A percentile compares a stretch with the other conserved stretches of the same genome.
Conservation (phyloP, 2,329 filamentous ascomycete species). For the Hyphodiscus sp. region DNA sequence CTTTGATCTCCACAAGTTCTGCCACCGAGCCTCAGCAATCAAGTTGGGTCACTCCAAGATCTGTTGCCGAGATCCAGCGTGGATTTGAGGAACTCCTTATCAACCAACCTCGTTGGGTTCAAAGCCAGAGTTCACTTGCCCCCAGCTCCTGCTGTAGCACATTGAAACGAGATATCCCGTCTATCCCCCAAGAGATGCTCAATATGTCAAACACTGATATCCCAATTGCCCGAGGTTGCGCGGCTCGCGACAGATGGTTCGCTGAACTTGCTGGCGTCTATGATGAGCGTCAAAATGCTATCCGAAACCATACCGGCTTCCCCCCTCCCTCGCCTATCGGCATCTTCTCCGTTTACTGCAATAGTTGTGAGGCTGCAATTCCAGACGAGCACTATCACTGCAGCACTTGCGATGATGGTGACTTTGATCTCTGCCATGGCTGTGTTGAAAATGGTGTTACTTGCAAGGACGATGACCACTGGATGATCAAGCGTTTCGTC, state of each 20-base stretch:
- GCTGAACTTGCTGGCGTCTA: constrained; percentile 25
- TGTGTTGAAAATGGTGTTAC: constrained; percentile 72
- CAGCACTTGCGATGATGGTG: constrained; percentile 83
- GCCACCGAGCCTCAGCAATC: constrained; percentile 10
- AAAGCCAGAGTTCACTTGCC: neutral
- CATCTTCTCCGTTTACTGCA: constrained; percentile 86
- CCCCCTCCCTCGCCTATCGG: constrained; percentile 7
- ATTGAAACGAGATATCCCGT: constrained; percentile 4
- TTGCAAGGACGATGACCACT: constrained; percentile 76
- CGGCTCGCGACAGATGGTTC: constrained; percentile 31
- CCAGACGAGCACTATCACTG: constrained; percentile 88
- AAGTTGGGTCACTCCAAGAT: constrained; percentile 4
- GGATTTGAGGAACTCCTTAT: constrained; percentile 25
- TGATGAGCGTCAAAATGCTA: constrained; percentile 19
- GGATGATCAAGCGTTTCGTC: constrained; percentile 88
- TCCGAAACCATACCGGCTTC: constrained; percentile 5
- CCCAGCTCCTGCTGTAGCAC: constrained; percentile 10
- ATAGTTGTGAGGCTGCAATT: constrained; percentile 75
- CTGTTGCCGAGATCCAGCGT: constrained; percentile 25
- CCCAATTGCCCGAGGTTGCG: constrained; percentile 22
- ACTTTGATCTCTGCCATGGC: constrained; percentile 83
- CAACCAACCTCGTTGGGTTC: constrained; percentile 13
- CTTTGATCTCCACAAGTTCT: constrained; percentile 4
- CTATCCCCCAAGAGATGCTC: constrained; percentile 3
- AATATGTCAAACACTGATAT: constrained; percentile 20